Conservation (phyloP, 2,329 filamentous ascomycete species). For the Biscogniauxia sp. region DNA sequence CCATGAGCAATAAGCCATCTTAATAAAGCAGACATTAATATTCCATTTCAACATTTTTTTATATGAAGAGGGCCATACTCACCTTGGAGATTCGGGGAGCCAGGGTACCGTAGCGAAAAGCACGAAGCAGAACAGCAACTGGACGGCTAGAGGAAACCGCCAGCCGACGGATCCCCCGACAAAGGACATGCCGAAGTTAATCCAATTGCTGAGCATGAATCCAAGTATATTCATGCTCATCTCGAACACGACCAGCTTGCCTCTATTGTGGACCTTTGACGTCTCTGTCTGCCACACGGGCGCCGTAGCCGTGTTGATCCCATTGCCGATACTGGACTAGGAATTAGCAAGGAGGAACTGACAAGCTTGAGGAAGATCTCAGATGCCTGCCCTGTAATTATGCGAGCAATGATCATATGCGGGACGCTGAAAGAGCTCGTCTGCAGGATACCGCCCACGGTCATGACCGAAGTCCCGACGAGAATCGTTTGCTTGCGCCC, state of each 20-base stretch:
- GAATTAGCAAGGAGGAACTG: not conserved
- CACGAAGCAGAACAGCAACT: slow-evolving; percentile 32
- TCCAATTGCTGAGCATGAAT: slow-evolving; percentile 30
- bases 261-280: slow-evolving; percentile 27
- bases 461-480: slow-evolving; percentile 42
- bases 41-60: not conserved
- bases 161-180: slow-evolving; percentile 31
- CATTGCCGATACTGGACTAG: slow-evolving; percentile 39
- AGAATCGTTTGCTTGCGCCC: slow-evolving; percentile 43
- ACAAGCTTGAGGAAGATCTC: not conserved
- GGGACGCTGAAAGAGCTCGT: slow-evolving; percentile 29
- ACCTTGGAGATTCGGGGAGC: slow-evolving; percentile 30
- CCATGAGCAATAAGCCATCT: slow-evolving; percentile 31
- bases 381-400: slow-evolving; percentile 36
- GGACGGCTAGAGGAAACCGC: slow-evolving; percentile 40
- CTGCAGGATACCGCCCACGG: slow-evolving; percentile 29
- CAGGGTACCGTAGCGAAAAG: slow-evolving; percentile 27
- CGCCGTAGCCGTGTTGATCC: slow-evolving; percentile 32
- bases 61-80: not conserved
- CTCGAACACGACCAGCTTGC: slow-evolving; percentile 30
- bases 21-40: not conserved
- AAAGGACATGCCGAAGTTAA: slow-evolving; percentile 31
- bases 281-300: slow-evolving; percentile 34
- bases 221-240: slow-evolving; percentile 30
- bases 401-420: slow-evolving; percentile 40